Base-by-base conservation (phyloP, 2,329 filamentous ascomycete genomes). In the Monilinia laxa region DNA sequence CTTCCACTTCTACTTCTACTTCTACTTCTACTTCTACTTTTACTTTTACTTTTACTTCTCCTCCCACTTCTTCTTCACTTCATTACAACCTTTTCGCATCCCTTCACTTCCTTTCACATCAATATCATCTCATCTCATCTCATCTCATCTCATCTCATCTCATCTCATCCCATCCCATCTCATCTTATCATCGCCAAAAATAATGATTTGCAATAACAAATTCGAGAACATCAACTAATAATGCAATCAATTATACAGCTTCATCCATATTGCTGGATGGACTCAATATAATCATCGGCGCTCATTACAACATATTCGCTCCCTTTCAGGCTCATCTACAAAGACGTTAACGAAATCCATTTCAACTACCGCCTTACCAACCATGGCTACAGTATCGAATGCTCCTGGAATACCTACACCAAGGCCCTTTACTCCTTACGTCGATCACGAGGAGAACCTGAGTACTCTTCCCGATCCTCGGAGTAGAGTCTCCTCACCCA, bases 401-500 rank as follows among this genome's bases (percentile, higher is more conserved):
- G 66, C 71, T 35, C 72, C 72, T 25, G 66, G 68, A 9, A 65
- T 73, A 47, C 70, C 74, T 20, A 62, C 65, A 51, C 62, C 73
- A 1, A 65, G 68, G 53, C 11, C 56, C 5, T 77, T 80, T 20
- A 38, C 40, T 25, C 76, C 79, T 20, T 79, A 80, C 25, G 74
- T 80, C 25, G 80, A 84, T 71, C 81, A 84, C 58, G 83, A 84
- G 71, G 82, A 86, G 73, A 85, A 86, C 73, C 83, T 91, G 79
- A 90, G 87, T 76, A 91, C 89, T 1, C 80, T 91, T 62, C 88
- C 89, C 51, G 87, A 89, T 73, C 87, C 87, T 18, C 81, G 87
- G 71, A 85, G 80, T 72, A 82, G 84, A 68, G 77, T 80, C 31
- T 80, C 81, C 72, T 84, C 81, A 63, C 80, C 83, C 11, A 77